Percentiles rank a stretch among this genome's conserved stretches.
Evolutionary conservation across 2,329 filamentous ascomycete species (phyloP).

Genomic region (Setomelanomma holmii): DNA sequence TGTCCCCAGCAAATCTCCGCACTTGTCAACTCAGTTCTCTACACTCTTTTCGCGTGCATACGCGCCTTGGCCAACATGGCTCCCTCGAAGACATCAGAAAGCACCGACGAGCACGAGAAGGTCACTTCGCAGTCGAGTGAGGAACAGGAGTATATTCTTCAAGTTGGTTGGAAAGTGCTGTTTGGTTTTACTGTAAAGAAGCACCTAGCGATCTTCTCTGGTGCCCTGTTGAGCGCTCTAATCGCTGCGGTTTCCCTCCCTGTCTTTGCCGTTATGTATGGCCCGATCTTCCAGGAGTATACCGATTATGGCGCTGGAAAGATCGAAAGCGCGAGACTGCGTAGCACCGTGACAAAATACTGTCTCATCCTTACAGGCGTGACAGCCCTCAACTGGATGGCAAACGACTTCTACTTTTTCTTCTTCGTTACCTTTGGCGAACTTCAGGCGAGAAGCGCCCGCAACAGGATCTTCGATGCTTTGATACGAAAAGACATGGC

Average conservation of each 20-base stretch:
- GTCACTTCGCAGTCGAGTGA: conserved; percentile 16
- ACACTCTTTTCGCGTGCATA: background rate
- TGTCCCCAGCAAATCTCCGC: background rate
- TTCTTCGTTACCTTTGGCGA: conserved; percentile 83
- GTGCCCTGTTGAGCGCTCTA: conserved; percentile 64
- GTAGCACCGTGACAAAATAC: conserved; percentile 64
- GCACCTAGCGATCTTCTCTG: conserved; percentile 63
- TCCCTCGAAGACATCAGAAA: conserved; percentile 14
- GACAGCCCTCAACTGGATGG: conserved; percentile 70
- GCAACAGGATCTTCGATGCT: conserved; percentile 69
- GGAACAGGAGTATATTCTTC: conserved; percentile 26
- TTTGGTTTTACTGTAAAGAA: conserved; percentile 74
- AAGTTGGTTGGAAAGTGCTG: conserved; percentile 61
- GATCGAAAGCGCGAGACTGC: conserved; percentile 59
- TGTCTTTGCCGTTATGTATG: conserved; percentile 72
- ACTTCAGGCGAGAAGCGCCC: conserved; percentile 72
- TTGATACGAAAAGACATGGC: conserved; percentile 76
- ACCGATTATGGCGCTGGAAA: conserved; percentile 67
- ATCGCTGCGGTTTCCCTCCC: conserved; percentile 70
- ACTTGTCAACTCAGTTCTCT: background rate
- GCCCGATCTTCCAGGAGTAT: conserved; percentile 76
- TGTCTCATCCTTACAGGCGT: conserved; percentile 69
- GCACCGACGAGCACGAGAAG: conserved; percentile 22
- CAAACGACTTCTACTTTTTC: conserved; percentile 71
- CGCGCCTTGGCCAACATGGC: conserved; percentile 16